Conservation (phyloP, 768 basidiomycete species). For the Hypsizygus marmoreus region DNA sequence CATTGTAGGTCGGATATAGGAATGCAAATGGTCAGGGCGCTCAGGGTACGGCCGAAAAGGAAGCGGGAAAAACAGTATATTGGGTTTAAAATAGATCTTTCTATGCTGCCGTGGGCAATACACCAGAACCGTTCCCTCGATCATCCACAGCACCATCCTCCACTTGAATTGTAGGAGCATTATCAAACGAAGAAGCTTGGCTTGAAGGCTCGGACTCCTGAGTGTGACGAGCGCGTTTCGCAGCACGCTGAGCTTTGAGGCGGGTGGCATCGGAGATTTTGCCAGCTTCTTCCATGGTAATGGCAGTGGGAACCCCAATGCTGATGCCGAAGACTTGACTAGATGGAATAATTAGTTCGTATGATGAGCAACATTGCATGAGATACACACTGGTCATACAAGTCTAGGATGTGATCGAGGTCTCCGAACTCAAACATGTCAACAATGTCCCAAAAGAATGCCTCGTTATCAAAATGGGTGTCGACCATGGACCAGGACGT, state of each 20-base stretch:
- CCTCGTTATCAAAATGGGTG: constrained; percentile 8
- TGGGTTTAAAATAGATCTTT: no score
- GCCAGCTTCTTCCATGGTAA: background rate
- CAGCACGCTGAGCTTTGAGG: constrained; percentile 4
- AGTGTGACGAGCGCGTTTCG: constrained; percentile 3
- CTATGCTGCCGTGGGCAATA: no score
- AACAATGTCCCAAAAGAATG: constrained; percentile 15
- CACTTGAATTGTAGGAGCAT: no score
- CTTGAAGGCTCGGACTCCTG: no score
- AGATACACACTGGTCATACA: constrained; percentile 9
- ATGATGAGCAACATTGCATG: background rate
- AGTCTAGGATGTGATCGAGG: constrained; percentile 1
- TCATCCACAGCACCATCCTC: no score
- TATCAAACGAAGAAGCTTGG: no score
- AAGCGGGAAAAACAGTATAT: no score
- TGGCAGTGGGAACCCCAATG: background rate
- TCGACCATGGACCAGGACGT: constrained; percentile 6
- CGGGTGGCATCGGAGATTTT: background rate
- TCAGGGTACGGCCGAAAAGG: no score
- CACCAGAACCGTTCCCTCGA: no score
- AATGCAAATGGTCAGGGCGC: no score
- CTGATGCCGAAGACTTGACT: constrained; percentile 1
- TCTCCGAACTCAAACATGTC: constrained; percentile 3
- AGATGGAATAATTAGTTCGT: background rate
- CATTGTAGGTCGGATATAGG: no score